Evolutionary conservation across 164 flowering plant species (phyloP).

Genomic region (Hamamelis virginiana): DNA sequence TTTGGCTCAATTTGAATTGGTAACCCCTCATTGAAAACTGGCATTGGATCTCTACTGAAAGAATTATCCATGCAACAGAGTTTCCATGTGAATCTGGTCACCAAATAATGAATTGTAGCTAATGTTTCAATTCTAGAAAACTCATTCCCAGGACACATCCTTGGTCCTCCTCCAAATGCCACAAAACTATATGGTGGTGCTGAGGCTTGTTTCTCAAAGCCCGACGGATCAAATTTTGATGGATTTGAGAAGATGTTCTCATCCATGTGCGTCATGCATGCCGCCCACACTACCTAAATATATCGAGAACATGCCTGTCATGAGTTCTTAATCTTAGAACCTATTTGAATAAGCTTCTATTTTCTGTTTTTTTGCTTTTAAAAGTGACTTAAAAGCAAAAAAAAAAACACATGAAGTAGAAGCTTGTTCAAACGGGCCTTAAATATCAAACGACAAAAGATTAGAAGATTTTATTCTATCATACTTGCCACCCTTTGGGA

Average conservation of each 20-base stretch:
- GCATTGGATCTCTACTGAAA: slow-evolving; percentile 43
- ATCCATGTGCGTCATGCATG: slow-evolving; percentile 62
- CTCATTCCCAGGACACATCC: slow-evolving; percentile 70
- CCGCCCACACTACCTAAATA: slow-evolving; percentile 50
- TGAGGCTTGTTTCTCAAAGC: slow-evolving; percentile 51
- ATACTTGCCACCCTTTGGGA: slow-evolving; percentile 75
- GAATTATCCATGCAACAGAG: slow-evolving; percentile 23
- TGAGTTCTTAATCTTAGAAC: no score
- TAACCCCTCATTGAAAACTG: slow-evolving; percentile 33
- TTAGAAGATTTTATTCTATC: slow-evolving; percentile 4
- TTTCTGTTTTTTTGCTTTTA: no score
- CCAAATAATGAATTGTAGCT: slow-evolving; percentile 43
- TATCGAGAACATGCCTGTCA: neutral
- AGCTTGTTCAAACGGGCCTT: no score
- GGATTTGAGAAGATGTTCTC: slow-evolving; percentile 26
- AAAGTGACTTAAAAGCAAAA: no score
- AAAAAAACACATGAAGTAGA: no score
- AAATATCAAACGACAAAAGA: no score
- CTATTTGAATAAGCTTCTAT: no score
- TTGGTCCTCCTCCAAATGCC: slow-evolving; percentile 66
- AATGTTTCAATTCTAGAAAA: slow-evolving; percentile 60
- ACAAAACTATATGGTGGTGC: slow-evolving; percentile 53
- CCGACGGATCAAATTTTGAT: slow-evolving; percentile 45
- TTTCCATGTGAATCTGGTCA: slow-evolving; percentile 64
- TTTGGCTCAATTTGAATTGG: slow-evolving; percentile 33